Conservation (phyloP, 257 asterid genomes). For the Solanum medicagineum region DNA sequence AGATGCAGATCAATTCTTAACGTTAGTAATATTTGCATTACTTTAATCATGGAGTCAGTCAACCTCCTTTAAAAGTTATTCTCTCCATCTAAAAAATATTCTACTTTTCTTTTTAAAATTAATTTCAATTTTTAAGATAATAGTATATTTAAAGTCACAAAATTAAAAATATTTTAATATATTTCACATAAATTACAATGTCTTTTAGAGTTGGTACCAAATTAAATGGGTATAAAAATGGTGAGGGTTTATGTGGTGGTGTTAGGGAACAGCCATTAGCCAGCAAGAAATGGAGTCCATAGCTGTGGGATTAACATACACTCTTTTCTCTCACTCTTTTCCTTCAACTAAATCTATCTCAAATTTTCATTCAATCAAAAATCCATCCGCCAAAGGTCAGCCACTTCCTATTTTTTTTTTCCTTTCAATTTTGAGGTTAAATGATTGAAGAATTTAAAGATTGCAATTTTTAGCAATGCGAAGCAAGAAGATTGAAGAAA, state of each 20-base stretch:
- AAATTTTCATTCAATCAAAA: conserved; percentile 19
- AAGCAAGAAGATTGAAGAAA: conserved; percentile 50
- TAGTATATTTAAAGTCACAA: too few species aligned
- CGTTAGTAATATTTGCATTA: too few species aligned
- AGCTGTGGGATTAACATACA: conserved; percentile 22
- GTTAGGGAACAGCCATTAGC: neutral
- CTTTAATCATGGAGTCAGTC: too few species aligned
- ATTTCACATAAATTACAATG: too few species aligned
- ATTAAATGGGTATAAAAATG: neutral
- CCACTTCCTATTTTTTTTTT: neutral
- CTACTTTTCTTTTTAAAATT: too few species aligned
- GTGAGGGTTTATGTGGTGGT: neutral
- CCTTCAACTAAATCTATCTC: conserved; percentile 1
- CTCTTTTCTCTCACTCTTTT: conserved; percentile 15
- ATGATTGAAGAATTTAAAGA: neutral
- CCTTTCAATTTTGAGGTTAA: neutral
- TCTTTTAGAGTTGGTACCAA: too few species aligned
- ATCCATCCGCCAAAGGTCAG: conserved; percentile 9
- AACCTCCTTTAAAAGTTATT: too few species aligned
- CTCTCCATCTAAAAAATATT: too few species aligned
- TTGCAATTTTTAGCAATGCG: conserved; percentile 18
- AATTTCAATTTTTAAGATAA: too few species aligned
- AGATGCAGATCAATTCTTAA: too few species aligned
- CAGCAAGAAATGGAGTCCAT: conserved; percentile 38
- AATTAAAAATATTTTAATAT: too few species aligned